A percentile compares a stretch with the other conserved stretches of the same genome.
Evolutionary conservation across 2,329 filamentous ascomycete species (phyloP).

Genomic region (Venturia oleaginea): DNA sequence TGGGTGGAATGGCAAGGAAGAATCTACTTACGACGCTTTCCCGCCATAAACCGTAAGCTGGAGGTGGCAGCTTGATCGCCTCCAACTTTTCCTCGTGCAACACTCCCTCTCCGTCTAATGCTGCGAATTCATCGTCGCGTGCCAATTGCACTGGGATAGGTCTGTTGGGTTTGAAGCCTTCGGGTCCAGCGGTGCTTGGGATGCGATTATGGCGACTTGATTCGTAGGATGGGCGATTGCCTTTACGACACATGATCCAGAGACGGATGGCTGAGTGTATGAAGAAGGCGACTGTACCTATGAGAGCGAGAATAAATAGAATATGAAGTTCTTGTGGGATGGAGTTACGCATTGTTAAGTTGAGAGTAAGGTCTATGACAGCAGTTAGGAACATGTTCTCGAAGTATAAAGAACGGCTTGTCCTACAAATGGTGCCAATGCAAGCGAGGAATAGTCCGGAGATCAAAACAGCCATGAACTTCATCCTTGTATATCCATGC

Average conservation of each 20-base stretch:
- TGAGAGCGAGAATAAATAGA: constrained; percentile 67
- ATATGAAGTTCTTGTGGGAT: constrained; percentile 66
- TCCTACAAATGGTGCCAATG: constrained; percentile 59
- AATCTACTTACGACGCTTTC: constrained; percentile 59
- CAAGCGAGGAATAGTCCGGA: constrained; percentile 54
- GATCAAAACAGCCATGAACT: constrained; percentile 48
- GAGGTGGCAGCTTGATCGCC: constrained; percentile 48
- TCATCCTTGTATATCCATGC: constrained; percentile 26
- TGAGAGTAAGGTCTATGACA: constrained; percentile 60
- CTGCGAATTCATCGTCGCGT: constrained; percentile 52
- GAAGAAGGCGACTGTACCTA: constrained; percentile 69
- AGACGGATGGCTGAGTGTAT: constrained; percentile 68
- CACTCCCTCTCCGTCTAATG: constrained; percentile 42
- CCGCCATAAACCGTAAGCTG: constrained; percentile 79
- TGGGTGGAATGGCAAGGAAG: too few relatives aligned
- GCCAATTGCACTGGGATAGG: constrained; percentile 72
- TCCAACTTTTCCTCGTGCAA: constrained; percentile 28
- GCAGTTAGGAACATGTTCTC: constrained; percentile 13
- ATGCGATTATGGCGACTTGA: constrained; percentile 25
- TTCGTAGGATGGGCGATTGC: constrained; percentile 19
- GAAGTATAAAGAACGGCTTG: constrained; percentile 5
- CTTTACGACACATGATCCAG: constrained; percentile 44
- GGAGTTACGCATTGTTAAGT: constrained; percentile 51
- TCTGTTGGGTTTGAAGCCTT: constrained; percentile 59
- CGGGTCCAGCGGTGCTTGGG: constrained; percentile 44